Evolutionary conservation across 768 basidiomycete genomes (phyloP).

Genomic region (Rhizopogon rudus): DNA sequence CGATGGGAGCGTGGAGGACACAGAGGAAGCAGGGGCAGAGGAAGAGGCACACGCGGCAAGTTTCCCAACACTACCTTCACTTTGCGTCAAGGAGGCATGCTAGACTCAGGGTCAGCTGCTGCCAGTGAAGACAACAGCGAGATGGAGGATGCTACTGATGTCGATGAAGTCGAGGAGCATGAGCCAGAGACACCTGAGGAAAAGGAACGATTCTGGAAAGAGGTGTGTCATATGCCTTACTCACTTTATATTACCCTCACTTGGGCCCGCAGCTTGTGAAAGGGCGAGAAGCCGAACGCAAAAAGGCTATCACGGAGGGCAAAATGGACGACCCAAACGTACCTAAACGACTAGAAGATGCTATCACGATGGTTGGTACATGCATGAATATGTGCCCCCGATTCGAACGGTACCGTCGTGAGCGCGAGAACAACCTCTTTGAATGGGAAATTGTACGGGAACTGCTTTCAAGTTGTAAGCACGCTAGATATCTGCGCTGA

Average conservation of each 20-base stretch:
- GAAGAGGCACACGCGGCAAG: constrained; percentile 30
- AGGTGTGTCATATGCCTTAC: constrained; percentile 40
- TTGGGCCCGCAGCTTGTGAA: constrained; percentile 52
- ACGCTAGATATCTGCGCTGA: constrained; percentile 26
- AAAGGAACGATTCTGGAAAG: constrained; percentile 64
- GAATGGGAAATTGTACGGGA: constrained; percentile 75
- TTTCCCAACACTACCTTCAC: constrained; percentile 38
- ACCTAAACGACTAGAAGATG: constrained; percentile 78
- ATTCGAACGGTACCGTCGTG: constrained; percentile 88
- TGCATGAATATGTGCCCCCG: constrained; percentile 94
- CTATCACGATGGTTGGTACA: constrained; percentile 90
- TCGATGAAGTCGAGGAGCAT: constrained; percentile 36
- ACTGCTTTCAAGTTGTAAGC: constrained; percentile 3
- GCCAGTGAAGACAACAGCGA: constrained; percentile 32
- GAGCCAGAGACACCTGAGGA: constrained; percentile 57
- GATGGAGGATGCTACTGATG: constrained; percentile 27
- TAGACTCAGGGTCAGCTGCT: constrained; percentile 24
- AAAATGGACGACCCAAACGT: constrained; percentile 85
- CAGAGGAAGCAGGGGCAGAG: constrained; percentile 43
- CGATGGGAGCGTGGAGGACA: constrained; percentile 62
- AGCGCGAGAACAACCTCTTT: constrained; percentile 84
- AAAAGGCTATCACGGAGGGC: constrained; percentile 72
- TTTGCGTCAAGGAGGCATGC: constrained; percentile 21
- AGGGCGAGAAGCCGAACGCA: constrained; percentile 66
- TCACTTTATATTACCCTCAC: constrained; percentile 15